Percentiles rank a stretch among this genome's conserved stretches.
These are phyloP conservation scores for Tulasnella sp. DNA, from an alignment of 768 basidiomycete species.

Conservation along the genomic window DNA sequence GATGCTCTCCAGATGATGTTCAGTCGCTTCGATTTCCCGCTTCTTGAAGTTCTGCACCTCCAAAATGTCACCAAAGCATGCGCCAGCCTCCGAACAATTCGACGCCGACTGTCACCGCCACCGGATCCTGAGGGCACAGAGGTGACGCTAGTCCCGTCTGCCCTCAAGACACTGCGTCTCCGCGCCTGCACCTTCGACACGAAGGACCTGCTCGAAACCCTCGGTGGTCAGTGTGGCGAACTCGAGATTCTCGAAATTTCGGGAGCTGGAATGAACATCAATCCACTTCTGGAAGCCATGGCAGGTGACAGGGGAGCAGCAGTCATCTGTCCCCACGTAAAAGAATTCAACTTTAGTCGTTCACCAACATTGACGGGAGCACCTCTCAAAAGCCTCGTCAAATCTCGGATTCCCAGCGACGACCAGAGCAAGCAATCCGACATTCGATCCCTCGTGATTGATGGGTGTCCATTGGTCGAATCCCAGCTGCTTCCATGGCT, in stretches of 20 bases:
- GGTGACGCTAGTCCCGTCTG: background rate
- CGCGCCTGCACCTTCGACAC: conserved; percentile 3
- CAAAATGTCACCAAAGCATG: background rate
- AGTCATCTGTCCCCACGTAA: conserved; percentile 10
- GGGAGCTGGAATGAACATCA: conserved; percentile 3
- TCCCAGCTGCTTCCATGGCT: conserved; percentile 26
- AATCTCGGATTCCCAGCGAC: conserved; percentile 18
- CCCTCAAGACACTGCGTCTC: background rate
- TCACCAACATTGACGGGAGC: conserved; percentile 20
- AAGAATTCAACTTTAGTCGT: conserved; percentile 9
- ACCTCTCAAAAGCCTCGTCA: conserved; percentile 25
- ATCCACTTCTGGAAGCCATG: conserved; percentile 2
- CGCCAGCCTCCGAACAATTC: background rate
- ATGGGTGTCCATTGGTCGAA: conserved; percentile 26
- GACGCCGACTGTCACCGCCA: background rate
- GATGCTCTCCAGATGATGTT: background rate
- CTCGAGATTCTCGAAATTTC: conserved; percentile 12
- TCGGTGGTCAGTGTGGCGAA: background rate
- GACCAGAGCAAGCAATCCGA: background rate
- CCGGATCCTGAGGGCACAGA: background rate
- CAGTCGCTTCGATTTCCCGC: background rate
- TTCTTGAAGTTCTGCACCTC: background rate
- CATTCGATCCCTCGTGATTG: conserved; percentile 20
- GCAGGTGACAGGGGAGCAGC: background rate
- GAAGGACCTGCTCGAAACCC: conserved; percentile 1